Conservation (phyloP, 208 protist species). For the Wallacemonas rigidus region DNA sequence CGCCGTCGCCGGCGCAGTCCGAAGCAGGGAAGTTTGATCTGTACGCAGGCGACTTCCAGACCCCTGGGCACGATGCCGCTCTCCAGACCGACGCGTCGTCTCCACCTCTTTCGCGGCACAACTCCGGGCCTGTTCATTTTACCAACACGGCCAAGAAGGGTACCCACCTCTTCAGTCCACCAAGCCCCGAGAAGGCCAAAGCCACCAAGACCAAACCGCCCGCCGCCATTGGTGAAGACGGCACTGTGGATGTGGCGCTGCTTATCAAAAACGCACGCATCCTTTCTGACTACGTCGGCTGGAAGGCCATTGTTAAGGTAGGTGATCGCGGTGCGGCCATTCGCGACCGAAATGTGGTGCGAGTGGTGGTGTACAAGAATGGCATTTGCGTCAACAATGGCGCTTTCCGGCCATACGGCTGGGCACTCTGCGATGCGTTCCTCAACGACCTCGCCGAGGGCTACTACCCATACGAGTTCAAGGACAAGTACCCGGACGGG, state of each 20-base stretch:
- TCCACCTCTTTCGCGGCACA: conserved; percentile 8
- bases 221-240: background rate
- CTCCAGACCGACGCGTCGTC: conserved; percentile 3
- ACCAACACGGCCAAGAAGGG: conserved; percentile 25
- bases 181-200: conserved; percentile 13
- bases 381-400: conserved; percentile 91
- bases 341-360: conserved; percentile 77
- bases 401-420: conserved; percentile 86
- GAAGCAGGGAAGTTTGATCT: conserved; percentile 36
- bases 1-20: conserved; percentile 2
- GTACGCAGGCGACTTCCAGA: conserved; percentile 40
- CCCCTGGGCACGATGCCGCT: conserved; percentile 6
- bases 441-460: conserved; percentile 91
- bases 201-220: background rate
- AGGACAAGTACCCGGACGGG: conserved; percentile 91
- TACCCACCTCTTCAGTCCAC: conserved; percentile 19
- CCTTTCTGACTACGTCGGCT: conserved; percentile 85
- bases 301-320: conserved; percentile 56
- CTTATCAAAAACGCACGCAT: conserved; percentile 77
- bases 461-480: conserved; percentile 94
- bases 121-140: conserved; percentile 18
- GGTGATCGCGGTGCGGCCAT: conserved; percentile 66
- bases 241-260: conserved; percentile 58
- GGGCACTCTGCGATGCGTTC: conserved; percentile 87
- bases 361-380: conserved; percentile 84